A percentile compares a stretch with the other conserved stretches of the same genome.
These are phyloP conservation scores for Diplodia sapinea DNA, from an alignment of 2,329 filamentous ascomycete genomes.

Conservation along the genomic window DNA sequence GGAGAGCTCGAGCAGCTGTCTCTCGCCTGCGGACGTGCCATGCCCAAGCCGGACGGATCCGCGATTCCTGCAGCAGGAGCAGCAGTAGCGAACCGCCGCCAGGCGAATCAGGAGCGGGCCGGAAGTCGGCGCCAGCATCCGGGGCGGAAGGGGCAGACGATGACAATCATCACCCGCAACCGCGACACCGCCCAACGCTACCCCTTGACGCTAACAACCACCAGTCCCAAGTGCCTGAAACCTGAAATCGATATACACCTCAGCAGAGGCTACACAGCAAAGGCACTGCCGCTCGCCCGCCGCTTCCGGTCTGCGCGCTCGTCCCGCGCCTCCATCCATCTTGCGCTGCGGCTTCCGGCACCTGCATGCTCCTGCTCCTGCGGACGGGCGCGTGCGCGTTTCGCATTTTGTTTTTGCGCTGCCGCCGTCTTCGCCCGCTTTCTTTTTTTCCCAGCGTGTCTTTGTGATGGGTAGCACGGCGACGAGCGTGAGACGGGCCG, in stretches of 20 bases:
- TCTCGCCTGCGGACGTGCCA: neutral
- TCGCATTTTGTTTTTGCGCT: constrained; percentile 7
- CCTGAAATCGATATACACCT: neutral
- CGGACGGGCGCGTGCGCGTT: constrained; percentile 24
- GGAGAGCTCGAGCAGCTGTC: neutral
- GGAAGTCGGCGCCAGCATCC: constrained; percentile 18
- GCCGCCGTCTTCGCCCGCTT: neutral
- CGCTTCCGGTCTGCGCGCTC: too few species aligned
- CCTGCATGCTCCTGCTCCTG: constrained; percentile 4
- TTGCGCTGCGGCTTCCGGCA: neutral
- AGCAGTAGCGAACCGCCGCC: neutral
- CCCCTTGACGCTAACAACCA: constrained; percentile 2
- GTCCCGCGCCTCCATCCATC: neutral
- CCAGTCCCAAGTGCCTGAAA: neutral
- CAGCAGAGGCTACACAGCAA: too few species aligned
- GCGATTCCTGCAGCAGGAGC: neutral
- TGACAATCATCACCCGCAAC: neutral
- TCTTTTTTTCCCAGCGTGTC: neutral
- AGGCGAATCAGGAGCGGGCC: neutral
- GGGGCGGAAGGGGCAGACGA: constrained; percentile 8
- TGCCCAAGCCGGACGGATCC: neutral
- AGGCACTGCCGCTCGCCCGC: too few species aligned
- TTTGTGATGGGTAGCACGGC: constrained; percentile 26
- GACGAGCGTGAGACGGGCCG: constrained; percentile 10
- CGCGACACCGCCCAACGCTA: neutral